Percentiles rank a stretch among this genome's conserved stretches.
Evolutionary conservation across 208 protist species (phyloP).

Genomic region (Leishmania braziliensis): DNA sequence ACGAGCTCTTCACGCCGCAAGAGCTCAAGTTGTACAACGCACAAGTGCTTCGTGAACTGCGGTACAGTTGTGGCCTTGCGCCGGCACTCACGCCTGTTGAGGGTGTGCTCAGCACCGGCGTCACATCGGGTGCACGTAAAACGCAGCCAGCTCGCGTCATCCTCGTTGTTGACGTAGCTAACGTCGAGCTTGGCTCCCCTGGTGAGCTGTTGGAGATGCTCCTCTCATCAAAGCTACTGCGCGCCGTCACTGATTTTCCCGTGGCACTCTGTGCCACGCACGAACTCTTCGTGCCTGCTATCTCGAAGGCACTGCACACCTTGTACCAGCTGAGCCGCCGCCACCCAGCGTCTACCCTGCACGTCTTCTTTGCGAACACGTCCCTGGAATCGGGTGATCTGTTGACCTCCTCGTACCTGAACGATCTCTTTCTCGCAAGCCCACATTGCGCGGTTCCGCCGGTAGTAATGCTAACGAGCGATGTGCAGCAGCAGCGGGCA

Average conservation of each 20-base stretch:
- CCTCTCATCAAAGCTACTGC: conserved; percentile 29
- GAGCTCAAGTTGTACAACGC: conserved; percentile 58
- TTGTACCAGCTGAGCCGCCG: conserved; percentile 69
- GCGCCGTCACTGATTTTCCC: conserved; percentile 43
- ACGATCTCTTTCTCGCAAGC: conserved; percentile 37
- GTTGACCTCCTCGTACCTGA: conserved; percentile 44
- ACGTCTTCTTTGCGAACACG: conserved; percentile 63
- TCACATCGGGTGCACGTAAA: background rate
- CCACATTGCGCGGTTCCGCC: conserved; percentile 33
- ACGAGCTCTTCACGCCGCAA: conserved; percentile 43
- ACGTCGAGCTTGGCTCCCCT: conserved; percentile 55
- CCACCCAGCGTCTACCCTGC: conserved; percentile 66
- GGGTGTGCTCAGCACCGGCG: background rate
- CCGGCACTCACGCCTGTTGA: background rate
- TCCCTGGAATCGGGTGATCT: conserved; percentile 76
- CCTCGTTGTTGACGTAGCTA: conserved; percentile 73
- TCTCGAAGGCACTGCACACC: conserved; percentile 50
- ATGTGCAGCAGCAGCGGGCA: conserved; percentile 58
- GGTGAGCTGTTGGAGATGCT: conserved; percentile 49
- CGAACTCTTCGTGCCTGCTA: conserved; percentile 79
- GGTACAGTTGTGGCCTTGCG: conserved; percentile 22
- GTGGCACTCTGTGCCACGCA: conserved; percentile 66
- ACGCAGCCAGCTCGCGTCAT: conserved; percentile 43
- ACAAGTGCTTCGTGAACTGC: conserved; percentile 35
- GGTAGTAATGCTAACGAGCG: conserved; percentile 71